These are phyloP conservation scores for Phyllosticta ampelicida DNA, from an alignment of 2,329 filamentous ascomycete species.

Conservation along the genomic window DNA sequence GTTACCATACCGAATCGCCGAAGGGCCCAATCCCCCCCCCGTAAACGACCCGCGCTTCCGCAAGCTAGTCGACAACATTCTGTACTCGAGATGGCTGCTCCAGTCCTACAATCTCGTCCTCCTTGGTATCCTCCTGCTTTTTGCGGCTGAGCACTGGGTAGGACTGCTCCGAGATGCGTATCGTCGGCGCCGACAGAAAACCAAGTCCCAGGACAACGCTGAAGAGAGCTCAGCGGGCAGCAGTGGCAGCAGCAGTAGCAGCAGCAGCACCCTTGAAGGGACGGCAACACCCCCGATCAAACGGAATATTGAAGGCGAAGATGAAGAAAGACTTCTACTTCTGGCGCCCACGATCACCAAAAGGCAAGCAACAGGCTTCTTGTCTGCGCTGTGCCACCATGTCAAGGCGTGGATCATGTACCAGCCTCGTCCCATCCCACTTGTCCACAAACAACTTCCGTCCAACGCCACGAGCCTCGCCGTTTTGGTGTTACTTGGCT, in stretches of 20 bases:
- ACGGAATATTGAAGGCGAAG: constrained; percentile 4
- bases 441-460: constrained; percentile 47
- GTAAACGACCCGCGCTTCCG: constrained; percentile 26
- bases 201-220: background rate
- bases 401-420: constrained; percentile 37
- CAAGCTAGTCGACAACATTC: constrained; percentile 26
- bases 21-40: constrained; percentile 11
- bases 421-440: constrained; percentile 47
- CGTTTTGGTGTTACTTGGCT: constrained; percentile 39
- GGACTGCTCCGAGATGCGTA: constrained; percentile 14
- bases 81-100: constrained; percentile 29
- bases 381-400: constrained; percentile 17
- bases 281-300: constrained; percentile 23
- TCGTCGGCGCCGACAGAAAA: background rate
- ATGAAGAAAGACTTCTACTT: background rate
- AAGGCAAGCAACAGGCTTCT: background rate
- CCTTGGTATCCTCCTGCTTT: constrained; percentile 25
- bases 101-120: constrained; percentile 31
- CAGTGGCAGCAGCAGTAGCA: constrained; percentile 31
- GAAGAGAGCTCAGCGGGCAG: constrained; percentile 20
- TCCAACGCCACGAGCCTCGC: constrained; percentile 46
- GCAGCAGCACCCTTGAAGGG: constrained; percentile 29
- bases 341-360: constrained; percentile 10
- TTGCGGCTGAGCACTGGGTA: constrained; percentile 28
- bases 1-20: background rate